These are phyloP conservation scores for Psilocybe sp. DNA, from an alignment of 768 basidiomycete genomes.

Conservation along the genomic window DNA sequence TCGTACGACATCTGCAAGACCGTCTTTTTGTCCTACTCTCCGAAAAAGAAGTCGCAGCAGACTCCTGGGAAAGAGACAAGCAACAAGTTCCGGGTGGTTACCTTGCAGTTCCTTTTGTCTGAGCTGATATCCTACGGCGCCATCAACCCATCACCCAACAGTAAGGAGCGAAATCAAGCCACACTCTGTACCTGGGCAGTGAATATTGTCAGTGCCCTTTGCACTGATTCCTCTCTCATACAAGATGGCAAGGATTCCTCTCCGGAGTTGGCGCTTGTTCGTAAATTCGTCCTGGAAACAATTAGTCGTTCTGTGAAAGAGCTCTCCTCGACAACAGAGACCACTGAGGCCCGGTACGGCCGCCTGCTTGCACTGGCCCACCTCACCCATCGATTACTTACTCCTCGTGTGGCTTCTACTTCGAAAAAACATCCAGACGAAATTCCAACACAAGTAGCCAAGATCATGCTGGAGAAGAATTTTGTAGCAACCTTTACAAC, in stretches of 20 bases:
- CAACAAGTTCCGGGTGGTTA: constrained; percentile 59
- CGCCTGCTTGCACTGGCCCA: constrained; percentile 85
- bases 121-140: constrained; percentile 80
- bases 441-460: constrained; percentile 87
- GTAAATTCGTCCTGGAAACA: constrained; percentile 89
- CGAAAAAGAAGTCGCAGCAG: constrained; percentile 56
- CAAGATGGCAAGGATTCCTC: constrained; percentile 76
- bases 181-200: constrained; percentile 82
- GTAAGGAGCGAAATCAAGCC: constrained; percentile 53
- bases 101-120: constrained; percentile 77
- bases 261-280: constrained; percentile 78
- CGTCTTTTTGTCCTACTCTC: constrained; percentile 77
- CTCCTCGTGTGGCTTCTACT: constrained; percentile 63
- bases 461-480: constrained; percentile 98
- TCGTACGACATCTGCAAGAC: constrained; percentile 92
- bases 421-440: constrained; percentile 61
- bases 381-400: constrained; percentile 83
- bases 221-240: constrained; percentile 72
- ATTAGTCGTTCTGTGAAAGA: constrained; percentile 89
- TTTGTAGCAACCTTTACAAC: constrained; percentile 87
- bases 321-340: constrained; percentile 48
- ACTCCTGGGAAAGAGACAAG: constrained; percentile 60
- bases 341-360: constrained; percentile 77
- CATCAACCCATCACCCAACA: constrained; percentile 59
- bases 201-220: constrained; percentile 90